A percentile compares a stretch with the other conserved stretches of the same genome.
Evolutionary conservation across 192 early-diverging fungal species (phyloP).

Genomic region (Backusella tuberculispora): DNA sequence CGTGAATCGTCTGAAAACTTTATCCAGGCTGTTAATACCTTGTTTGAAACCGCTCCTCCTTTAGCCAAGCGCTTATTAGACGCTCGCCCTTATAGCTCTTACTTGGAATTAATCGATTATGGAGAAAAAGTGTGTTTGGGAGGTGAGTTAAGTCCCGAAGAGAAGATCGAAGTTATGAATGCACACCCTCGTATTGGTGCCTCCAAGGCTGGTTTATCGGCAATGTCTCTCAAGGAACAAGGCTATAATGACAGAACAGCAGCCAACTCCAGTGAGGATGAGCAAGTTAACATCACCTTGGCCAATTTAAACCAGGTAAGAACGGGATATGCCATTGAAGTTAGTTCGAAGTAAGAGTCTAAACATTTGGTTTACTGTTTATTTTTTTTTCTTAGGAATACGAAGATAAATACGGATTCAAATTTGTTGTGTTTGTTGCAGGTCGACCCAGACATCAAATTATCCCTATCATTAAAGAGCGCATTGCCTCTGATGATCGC

Average conservation of each 20-base stretch:
- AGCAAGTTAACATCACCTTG: slow-evolving; percentile 59
- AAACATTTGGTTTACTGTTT: not conserved
- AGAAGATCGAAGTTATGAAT: slow-evolving; percentile 83
- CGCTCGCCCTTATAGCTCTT: slow-evolving; percentile 72
- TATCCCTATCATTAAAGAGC: slow-evolving; percentile 74
- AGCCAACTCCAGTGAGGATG: slow-evolving; percentile 46
- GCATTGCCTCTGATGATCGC: slow-evolving; percentile 63
- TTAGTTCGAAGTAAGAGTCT: not conserved
- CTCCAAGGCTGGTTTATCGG: slow-evolving; percentile 67
- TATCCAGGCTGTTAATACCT: slow-evolving; percentile 62
- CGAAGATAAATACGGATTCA: slow-evolving; percentile 78
- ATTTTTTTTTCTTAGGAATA: slow-evolving; percentile 47
- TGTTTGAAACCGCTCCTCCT: slow-evolving; percentile 87
- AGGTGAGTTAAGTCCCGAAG: slow-evolving; percentile 56
- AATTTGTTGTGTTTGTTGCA: slow-evolving; percentile 84
- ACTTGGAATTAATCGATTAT: slow-evolving; percentile 67
- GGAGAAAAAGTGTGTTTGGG: slow-evolving; percentile 50
- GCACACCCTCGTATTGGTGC: slow-evolving; percentile 91
- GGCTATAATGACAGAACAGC: slow-evolving; percentile 49
- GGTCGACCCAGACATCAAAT: slow-evolving; percentile 74
- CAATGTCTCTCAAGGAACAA: slow-evolving; percentile 74
- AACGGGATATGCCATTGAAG: not conserved
- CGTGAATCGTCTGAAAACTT: slow-evolving; percentile 55
- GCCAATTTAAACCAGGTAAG: slow-evolving; percentile 66
- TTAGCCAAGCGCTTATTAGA: slow-evolving; percentile 73